Conservation (phyloP, 495 filamentous ascomycete genomes). For the Margaritispora aquatica region DNA sequence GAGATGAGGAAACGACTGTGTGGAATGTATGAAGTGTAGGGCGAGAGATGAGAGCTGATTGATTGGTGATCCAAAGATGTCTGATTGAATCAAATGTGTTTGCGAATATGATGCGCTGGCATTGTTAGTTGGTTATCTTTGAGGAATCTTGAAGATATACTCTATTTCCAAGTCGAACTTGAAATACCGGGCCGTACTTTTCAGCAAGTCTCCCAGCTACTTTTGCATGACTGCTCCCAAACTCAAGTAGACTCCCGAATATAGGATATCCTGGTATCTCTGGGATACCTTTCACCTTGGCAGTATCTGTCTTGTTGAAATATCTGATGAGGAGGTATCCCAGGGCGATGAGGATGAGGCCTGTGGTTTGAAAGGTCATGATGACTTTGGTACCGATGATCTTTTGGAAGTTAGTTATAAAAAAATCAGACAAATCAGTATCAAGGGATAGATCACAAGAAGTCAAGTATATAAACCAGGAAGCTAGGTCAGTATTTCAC, state of each 20-base stretch:
- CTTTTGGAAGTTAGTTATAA: no score
- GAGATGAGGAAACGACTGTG: conserved; percentile 59
- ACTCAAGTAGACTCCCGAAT: conserved; percentile 56
- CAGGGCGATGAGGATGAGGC: conserved; percentile 35
- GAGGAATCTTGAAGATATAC: conserved; percentile 26
- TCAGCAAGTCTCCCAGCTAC: conserved; percentile 48
- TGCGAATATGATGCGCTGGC: conserved; percentile 58
- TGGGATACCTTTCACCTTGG: conserved; percentile 58
- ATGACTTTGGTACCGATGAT: no score
- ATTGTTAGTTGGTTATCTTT: background rate
- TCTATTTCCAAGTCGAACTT: conserved; percentile 59
- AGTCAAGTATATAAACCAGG: no score
- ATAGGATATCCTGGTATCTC: conserved; percentile 58
- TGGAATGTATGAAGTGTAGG: conserved; percentile 70
- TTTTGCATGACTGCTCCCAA: conserved; percentile 50
- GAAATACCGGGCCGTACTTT: conserved; percentile 61
- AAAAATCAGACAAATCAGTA: no score
- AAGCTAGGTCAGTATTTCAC: no score
- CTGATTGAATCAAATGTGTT: conserved; percentile 64
- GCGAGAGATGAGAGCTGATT: conserved; percentile 62
- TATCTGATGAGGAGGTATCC: conserved; percentile 47
- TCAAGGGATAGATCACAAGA: no score
- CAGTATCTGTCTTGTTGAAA: conserved; percentile 50
- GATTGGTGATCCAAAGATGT: conserved; percentile 66
- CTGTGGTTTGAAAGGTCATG: conserved; percentile 40